phyloP scores from a whole-genome alignment of 768 basidiomycete genomes.

The Kwoniella sp. region DNA sequence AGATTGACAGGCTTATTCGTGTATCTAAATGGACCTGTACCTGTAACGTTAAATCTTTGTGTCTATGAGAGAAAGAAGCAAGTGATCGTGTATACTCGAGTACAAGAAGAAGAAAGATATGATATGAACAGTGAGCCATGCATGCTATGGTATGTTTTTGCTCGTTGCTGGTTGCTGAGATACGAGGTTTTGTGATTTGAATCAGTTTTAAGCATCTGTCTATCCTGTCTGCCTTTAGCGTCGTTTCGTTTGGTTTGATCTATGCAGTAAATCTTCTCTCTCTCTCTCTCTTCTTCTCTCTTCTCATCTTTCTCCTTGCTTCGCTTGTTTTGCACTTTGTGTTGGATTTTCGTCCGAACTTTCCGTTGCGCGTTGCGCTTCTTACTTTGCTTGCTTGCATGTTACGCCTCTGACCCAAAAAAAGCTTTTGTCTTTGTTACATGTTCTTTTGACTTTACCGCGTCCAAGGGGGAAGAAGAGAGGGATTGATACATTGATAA shows the following conservation, averaged over 20 bases:
- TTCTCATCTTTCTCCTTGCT: not conserved
- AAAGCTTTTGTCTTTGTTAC: conserved; percentile 1
- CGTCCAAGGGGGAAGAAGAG: not conserved
- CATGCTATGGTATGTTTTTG: too few relatives aligned
- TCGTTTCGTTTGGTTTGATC: too few relatives aligned
- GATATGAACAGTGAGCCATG: too few relatives aligned
- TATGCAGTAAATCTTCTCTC: too few relatives aligned
- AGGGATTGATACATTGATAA: too few relatives aligned
- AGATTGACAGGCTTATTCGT: not conserved
- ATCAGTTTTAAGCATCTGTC: too few relatives aligned
- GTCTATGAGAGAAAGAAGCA: not conserved
- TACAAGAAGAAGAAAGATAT: too few relatives aligned
- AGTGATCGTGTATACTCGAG: not conserved
- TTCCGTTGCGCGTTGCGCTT: too few relatives aligned
- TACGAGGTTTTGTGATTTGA: not conserved
- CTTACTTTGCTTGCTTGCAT: not conserved
- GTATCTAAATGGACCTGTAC: not conserved
- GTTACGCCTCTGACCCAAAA: not conserved
- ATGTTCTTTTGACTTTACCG: too few relatives aligned
- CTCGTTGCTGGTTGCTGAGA: too few relatives aligned
- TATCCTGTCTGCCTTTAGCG: too few relatives aligned
- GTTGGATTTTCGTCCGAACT: not conserved
- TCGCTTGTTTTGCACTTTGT: not conserved
- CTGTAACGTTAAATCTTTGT: not conserved
- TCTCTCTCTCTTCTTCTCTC: too few relatives aligned